Base-by-base conservation (phyloP, 805 yeast genomes). In the Kurtzmaniella cleridarum region DNA sequence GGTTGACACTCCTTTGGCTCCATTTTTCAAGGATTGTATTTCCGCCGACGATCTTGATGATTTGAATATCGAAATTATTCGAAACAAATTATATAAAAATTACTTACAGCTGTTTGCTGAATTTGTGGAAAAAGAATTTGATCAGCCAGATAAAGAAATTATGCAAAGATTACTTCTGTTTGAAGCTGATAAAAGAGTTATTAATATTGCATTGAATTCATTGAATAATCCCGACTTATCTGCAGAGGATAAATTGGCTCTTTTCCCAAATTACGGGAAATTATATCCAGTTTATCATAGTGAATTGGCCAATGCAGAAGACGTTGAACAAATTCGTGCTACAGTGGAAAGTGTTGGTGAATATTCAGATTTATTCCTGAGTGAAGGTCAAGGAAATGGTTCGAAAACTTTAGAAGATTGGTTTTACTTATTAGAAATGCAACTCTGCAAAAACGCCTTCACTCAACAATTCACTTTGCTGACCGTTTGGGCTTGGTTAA, bases 1-100 rank as follows among this genome's bases (percentile, higher is more conserved):
- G 42, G 83, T 93, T 40, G 99, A 93, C 64, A 93, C 98, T 5
- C 99, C 99, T 4, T 75, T 93, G 57, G 98, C 98, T 1, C 95
- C 96, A 30, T 93, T 90, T 65, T 93, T 93, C 71, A 83, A 87
- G 57, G 87, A 84, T 56, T 87, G 96, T 60, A 72, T 93, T 43
- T 73, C 85, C 11, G 89, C 84, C 15, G 89, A 86, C 49, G 96
- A 89, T 62, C 74, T 93, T 59, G 96, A 90, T 54, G 99, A 93
- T 61, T 71, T 91, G 58, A 93, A 95, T 66, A 91, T 93, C 55
- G 99, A 93, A 62, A 84, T 93, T 53, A 80, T 93, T 44, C 79
- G 97, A 66, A 95, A 93, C 68, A 83, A 81, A 49, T 74, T 93
- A 40, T 93, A 85, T 78, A 84, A 87, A 60, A 96, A 96, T 27